A percentile compares a stretch with the other conserved stretches of the same genome.
Conservation (phyloP, 441 rosid species). For the Biscutella laevigata region DNA sequence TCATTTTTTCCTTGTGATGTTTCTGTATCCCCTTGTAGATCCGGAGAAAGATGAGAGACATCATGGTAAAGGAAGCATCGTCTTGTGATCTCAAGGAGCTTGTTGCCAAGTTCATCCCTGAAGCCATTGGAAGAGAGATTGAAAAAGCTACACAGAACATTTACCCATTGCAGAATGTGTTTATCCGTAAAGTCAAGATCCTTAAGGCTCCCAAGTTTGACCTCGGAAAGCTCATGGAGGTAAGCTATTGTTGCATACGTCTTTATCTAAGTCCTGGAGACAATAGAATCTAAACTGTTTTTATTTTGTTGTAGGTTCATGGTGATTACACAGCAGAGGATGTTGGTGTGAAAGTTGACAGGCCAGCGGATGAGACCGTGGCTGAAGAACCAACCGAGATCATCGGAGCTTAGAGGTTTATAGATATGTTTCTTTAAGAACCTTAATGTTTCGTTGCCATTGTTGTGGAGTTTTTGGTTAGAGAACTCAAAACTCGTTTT, state of each 20-base stretch:
- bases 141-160: slow-evolving; percentile 61
- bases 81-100: slow-evolving; percentile 67
- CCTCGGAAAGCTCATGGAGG: slow-evolving; percentile 85
- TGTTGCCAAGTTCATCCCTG: slow-evolving; percentile 64
- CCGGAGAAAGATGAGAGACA: slow-evolving; percentile 67
- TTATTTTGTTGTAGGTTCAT: slow-evolving; percentile 43
- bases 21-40: slow-evolving; percentile 33
- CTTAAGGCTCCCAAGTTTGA: slow-evolving; percentile 83
- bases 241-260: not conserved
- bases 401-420: slow-evolving; percentile 41
- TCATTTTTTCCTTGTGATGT: not conserved
- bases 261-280: not conserved
- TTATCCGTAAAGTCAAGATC: slow-evolving; percentile 69
- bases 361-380: slow-evolving; percentile 68
- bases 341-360: slow-evolving; percentile 71
- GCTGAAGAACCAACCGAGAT: slow-evolving; percentile 47
- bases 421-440: slow-evolving; percentile 8
- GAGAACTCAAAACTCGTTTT: slow-evolving; percentile 11
- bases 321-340: slow-evolving; percentile 76
- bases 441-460: slow-evolving; percentile 14
- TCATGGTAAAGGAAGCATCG: slow-evolving; percentile 56
- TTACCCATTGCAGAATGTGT: slow-evolving; percentile 74
- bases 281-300: not conserved
- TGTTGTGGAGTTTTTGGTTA: not conserved
- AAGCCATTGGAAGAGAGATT: slow-evolving; percentile 60